Base-by-base conservation (phyloP, 1,284 basidiomycete species). In the Sutorius eximius region DNA sequence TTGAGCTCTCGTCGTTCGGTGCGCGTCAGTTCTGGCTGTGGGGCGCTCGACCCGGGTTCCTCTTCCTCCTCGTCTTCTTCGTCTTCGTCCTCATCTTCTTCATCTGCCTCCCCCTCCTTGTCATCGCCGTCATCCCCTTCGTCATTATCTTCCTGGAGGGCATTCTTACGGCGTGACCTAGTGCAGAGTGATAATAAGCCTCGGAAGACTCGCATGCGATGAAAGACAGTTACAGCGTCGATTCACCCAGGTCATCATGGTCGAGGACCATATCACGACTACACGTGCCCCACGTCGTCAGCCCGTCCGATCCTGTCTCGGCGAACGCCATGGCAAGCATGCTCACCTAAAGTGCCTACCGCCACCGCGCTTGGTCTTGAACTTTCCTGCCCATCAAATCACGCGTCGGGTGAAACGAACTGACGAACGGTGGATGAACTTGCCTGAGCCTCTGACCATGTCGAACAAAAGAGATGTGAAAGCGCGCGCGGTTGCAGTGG, bases 301-400 rank as follows among this genome's bases (percentile, higher is more conserved):
- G 45, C 29, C 29, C 40, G 33, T 45, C 38, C 27, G 38, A 57
- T 57, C 47, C 29, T 20, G 46, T 47, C 15, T 42, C 32, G 24
- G 24, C 13, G 45, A 53, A 32, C 22, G 40, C 36, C 33, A 45
- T 5, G 3, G 22, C 41, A 7, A 20, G 24, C 24, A 56, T 7
- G 8, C 73, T 56, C 67, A 88, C 80, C 87, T 90, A 71, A 92
- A 92, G 64, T 75, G 82, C 61, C 93, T 83, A 52, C 93, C 93
- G 44, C 93, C 93, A 57, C 93, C 93, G 50, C 93, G 89, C 66
- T 88, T 88, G 57, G 84, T 79, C 80, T 94, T 93, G 77, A 84
- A 92, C 74, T 90, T 93, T 58, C 87, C 86, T 86, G 61, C 0
- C 5, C 40, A 38, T 18, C 3, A 30, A 24, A 24, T 9, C 7